A percentile compares a stretch with the other conserved stretches of the same genome.
phyloP scores from a whole-genome alignment of 441 rosid species.

The Erysimum pusillum region DNA sequence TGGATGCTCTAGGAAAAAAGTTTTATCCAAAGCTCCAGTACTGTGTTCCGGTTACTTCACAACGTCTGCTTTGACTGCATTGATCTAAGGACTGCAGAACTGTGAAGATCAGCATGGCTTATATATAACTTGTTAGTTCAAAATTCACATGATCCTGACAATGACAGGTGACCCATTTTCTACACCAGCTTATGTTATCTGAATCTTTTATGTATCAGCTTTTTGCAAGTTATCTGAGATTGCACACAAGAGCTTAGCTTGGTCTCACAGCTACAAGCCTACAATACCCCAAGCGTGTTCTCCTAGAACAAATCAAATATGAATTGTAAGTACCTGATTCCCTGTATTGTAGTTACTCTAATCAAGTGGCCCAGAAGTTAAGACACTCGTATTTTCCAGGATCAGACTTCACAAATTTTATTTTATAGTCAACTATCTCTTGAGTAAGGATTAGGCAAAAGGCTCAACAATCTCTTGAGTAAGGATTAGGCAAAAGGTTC shows the following conservation, averaged over 20 bases:
- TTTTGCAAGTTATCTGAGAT: neutral
- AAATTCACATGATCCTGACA: neutral
- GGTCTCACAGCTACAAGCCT: neutral
- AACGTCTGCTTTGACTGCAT: neutral
- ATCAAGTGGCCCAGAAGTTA: neutral
- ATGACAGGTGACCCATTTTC: neutral
- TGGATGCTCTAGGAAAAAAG: neutral
- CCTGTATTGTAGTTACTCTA: constrained; percentile 1
- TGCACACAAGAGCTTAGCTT: constrained; percentile 12
- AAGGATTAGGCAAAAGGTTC: too few species aligned
- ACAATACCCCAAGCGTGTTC: neutral
- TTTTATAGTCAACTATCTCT: neutral
- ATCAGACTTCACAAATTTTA: neutral
- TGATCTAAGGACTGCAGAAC: neutral
- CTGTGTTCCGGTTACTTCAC: neutral
- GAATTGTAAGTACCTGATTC: constrained; percentile 31
- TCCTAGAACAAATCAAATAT: neutral
- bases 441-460: neutral
- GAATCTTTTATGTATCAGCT: neutral
- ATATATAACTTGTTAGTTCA: neutral
- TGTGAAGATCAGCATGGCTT: constrained; percentile 1
- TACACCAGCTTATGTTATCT: neutral
- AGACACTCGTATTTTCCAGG: neutral
- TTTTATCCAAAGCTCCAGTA: neutral
- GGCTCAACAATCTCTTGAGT: too few species aligned